Conservation (phyloP, 208 protist genomes). For the Acanthamoeba healyi region DNA sequence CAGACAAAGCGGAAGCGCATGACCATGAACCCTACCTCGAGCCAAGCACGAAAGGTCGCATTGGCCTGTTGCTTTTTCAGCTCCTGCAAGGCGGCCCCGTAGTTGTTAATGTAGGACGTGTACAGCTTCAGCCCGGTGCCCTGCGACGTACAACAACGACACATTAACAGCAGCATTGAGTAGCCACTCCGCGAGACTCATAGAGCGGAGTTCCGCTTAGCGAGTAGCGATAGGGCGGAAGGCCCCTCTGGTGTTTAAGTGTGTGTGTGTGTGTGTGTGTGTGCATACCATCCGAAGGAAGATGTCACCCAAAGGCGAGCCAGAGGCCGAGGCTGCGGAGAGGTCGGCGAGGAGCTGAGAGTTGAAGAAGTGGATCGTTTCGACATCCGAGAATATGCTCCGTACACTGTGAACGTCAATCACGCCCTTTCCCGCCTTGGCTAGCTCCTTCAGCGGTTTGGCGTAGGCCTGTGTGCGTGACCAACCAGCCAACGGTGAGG, state of each 20-base stretch:
- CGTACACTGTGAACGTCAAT: constrained; percentile 27
- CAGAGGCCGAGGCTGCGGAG: not conserved
- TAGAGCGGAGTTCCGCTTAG: no score
- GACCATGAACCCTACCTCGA: not conserved
- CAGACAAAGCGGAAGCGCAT: not conserved
- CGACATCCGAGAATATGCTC: constrained; percentile 63
- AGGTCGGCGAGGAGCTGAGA: constrained; percentile 67
- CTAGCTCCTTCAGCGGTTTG: constrained; percentile 47
- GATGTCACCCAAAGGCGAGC: constrained; percentile 36
- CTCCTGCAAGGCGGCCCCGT: not conserved
- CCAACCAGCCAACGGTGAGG: no score
- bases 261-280: not conserved
- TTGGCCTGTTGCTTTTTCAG: constrained; percentile 52
- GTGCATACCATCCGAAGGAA: constrained; percentile 34
- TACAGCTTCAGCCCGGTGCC: constrained; percentile 65
- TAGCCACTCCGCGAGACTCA: no score
- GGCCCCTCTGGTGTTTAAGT: no score
- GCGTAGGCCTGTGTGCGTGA: not conserved
- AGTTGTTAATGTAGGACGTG: constrained; percentile 72
- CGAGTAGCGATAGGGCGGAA: no score
- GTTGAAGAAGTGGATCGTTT: constrained; percentile 64
- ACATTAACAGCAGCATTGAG: not conserved
- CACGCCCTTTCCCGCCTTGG: constrained; percentile 7
- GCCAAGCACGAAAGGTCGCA: constrained; percentile 19
- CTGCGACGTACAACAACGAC: not conserved